These are phyloP conservation scores for Monosiga brevicollis DNA, from an alignment of 78 protist species.

Conservation along the genomic window DNA sequence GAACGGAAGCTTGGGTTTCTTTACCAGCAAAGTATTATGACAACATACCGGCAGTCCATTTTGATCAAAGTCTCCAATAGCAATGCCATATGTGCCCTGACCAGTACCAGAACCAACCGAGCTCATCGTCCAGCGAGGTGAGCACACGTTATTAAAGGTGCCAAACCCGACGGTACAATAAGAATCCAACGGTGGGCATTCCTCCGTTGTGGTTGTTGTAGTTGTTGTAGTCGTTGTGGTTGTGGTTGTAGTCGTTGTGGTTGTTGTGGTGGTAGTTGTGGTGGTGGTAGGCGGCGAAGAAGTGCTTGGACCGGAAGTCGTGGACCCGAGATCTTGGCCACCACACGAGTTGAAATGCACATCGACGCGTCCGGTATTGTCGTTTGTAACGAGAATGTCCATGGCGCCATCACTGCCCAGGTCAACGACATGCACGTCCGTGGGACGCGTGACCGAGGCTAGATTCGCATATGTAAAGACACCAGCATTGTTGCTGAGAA, in stretches of 20 bases:
- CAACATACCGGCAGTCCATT: too few species aligned
- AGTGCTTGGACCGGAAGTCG: neutral
- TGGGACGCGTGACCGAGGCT: neutral
- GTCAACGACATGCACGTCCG: neutral
- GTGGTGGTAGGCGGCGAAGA: neutral
- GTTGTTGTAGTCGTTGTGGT: neutral
- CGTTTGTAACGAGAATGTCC: neutral
- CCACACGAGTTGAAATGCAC: neutral
- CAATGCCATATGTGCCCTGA: neutral
- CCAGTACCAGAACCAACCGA: neutral
- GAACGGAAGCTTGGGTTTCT: too few species aligned
- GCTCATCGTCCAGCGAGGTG: neutral
- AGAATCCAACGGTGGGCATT: neutral
- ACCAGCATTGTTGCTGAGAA: neutral
- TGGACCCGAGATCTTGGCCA: neutral
- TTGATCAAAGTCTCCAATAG: neutral
- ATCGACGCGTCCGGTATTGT: neutral
- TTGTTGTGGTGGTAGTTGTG: neutral
- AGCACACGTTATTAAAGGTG: neutral
- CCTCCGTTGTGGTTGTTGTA: neutral
- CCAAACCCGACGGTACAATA: neutral
- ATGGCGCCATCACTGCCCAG: neutral
- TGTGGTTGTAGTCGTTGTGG: neutral
- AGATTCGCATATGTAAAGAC: neutral
- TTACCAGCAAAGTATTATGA: too few species aligned